Percentiles rank a stretch among this genome's conserved stretches.
These are phyloP conservation scores for Suillus fuscotomentosus DNA, from an alignment of 768 basidiomycete genomes.

Conservation along the genomic window DNA sequence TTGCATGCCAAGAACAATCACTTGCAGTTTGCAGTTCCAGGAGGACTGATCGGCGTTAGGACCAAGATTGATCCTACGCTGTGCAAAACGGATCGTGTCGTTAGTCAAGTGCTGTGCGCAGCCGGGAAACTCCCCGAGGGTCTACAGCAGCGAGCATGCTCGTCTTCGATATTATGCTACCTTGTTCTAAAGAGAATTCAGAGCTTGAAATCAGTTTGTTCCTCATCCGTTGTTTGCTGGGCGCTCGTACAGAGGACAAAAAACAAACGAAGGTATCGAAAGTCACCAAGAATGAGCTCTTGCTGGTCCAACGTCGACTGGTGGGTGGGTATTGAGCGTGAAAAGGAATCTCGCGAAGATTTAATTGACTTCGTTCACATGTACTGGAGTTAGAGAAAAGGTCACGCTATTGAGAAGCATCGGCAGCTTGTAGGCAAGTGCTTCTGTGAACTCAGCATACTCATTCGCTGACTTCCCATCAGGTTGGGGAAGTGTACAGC, in stretches of 20 bases:
- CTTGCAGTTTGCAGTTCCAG: slow-evolving; percentile 92
- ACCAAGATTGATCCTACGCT: slow-evolving; percentile 95
- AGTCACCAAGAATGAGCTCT: slow-evolving; percentile 53
- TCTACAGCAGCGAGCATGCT: no score
- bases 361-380: slow-evolving; percentile 89
- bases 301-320: no score
- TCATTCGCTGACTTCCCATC: not conserved
- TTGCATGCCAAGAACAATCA: slow-evolving; percentile 95
- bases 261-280: slow-evolving; percentile 97
- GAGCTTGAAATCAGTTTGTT: no score
- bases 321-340: slow-evolving; percentile 53
- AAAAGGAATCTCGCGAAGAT: slow-evolving; percentile 96
- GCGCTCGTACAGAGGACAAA: slow-evolving; percentile 98
- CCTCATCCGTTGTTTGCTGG: slow-evolving; percentile 62
- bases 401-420: slow-evolving; percentile 96
- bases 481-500: slow-evolving; percentile 81
- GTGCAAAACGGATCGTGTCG: slow-evolving; percentile 93
- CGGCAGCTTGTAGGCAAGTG: slow-evolving; percentile 92
- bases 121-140: no score
- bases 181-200: no score
- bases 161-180: no score
- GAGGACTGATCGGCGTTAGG: slow-evolving; percentile 97
- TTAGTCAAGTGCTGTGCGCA: slow-evolving; percentile 80
- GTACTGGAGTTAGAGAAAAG: slow-evolving; percentile 97
- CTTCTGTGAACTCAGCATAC: not conserved